Base-by-base conservation (phyloP, 129 eudicot genomes). In the Ambrosia trifida region DNA sequence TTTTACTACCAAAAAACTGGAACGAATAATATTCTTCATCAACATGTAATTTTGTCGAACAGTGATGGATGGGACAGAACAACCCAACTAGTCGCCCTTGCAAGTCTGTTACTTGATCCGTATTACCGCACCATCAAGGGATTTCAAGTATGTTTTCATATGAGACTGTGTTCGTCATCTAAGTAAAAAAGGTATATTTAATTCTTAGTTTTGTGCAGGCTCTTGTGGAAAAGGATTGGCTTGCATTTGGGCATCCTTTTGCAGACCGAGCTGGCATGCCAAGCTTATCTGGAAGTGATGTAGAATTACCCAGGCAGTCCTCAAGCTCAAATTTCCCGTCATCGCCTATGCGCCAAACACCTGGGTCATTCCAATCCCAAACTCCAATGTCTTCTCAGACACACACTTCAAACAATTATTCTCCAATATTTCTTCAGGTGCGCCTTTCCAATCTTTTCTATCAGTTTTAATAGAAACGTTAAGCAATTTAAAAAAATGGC, bases 1-100 rank as follows among this genome's bases (percentile, higher is more conserved):
- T 69, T 11, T 69, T 50, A 32, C 14, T 69, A 6, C 2, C 36
- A 51, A 69, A 7, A 20, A 69, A 52, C 64, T 52, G 43, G 49
- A 33, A 24, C 19, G 4, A 33, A 44, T 54, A 31, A 38, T 71
- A 61, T 50, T 40, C 46, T 67, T 32, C 11, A 53, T 40, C 18
- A 59, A 49, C 69, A 16, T 69, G 41, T 38, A 52, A 61, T 69
- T 76, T 14, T 74, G 31, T 64, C 78, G 11, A 83, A 53, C 86
- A 95, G 99, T 81, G 99, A 95, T 81, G 99, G 99, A 78, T 95
- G 97, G 99, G 99, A 95, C 78, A 83, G 99, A 81, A 95, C 99
- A 63, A 79, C 91, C 64, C 99, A 95, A 79, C 80, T 95, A 74
- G 91, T 95, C 46, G 89, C 99, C 49, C 96, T 90, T 83, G 96